Percentiles rank a stretch among this genome's conserved stretches.
phyloP scores from a whole-genome alignment of 768 basidiomycete species.

The Crepidotus variabilis region DNA sequence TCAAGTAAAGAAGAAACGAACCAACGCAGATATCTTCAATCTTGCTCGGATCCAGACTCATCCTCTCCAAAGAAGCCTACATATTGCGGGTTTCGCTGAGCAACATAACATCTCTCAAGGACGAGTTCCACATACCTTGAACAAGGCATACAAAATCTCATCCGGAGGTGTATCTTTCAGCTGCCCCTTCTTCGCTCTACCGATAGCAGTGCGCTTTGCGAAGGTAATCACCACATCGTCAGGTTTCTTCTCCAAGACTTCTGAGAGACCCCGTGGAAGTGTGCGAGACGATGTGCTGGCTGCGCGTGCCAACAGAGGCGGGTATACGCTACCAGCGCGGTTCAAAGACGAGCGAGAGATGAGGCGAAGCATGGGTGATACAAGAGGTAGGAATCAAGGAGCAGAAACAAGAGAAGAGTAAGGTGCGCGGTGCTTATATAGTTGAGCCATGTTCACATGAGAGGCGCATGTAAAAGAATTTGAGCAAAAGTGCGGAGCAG shows the following conservation, averaged over 20 bases:
- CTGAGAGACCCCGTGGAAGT: conserved; percentile 41
- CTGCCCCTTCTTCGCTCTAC: conserved; percentile 87
- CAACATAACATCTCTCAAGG: neutral
- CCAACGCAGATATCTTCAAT: conserved; percentile 87
- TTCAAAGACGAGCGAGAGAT: neutral
- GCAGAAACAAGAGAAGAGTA: neutral
- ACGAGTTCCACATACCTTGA: conserved; percentile 50
- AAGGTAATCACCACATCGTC: conserved; percentile 91
- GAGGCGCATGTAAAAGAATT: neutral
- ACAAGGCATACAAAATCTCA: conserved; percentile 77
- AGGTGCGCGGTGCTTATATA: neutral
- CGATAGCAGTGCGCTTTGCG: conserved; percentile 87
- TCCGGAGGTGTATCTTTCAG: conserved; percentile 87
- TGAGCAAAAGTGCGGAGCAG: conserved; percentile 12
- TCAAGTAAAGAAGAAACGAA: conserved; percentile 25
- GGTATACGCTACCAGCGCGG: neutral
- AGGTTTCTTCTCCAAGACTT: conserved; percentile 63
- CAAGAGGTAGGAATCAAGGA: neutral
- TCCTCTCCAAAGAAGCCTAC: conserved; percentile 67
- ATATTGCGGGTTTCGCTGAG: conserved; percentile 1
- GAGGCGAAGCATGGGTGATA: conserved; percentile 5
- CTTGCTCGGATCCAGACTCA: conserved; percentile 61
- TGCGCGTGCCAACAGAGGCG: conserved; percentile 24
- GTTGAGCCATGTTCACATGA: conserved; percentile 13
- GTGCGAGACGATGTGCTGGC: conserved; percentile 30